Evolutionary conservation across 148 eudicot genomes (phyloP).

Genomic region (Vaccinium macrocarpon): DNA sequence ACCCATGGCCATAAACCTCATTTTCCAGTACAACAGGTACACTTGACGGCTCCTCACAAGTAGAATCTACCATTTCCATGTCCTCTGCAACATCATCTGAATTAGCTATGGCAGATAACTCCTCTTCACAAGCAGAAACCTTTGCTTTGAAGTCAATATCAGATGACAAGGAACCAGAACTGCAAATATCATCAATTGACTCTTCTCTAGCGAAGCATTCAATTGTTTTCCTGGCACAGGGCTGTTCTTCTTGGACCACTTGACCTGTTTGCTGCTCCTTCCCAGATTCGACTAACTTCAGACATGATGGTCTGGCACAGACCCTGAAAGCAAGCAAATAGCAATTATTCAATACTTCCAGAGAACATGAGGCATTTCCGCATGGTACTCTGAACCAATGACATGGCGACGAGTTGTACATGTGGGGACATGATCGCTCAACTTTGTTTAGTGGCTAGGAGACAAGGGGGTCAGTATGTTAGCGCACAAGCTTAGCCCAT

Average conservation of each 20-base stretch:
- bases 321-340: constrained; percentile 25
- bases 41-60: constrained; percentile 7
- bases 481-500: not conserved
- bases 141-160: constrained; percentile 2
- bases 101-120: constrained; percentile 11
- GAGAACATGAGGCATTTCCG: not conserved
- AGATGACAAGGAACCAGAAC: constrained; percentile 15
- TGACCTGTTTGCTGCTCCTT: constrained; percentile 18
- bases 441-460: not conserved
- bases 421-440: not conserved
- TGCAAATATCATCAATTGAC: not conserved
- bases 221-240: constrained; percentile 8
- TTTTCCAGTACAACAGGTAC: not conserved
- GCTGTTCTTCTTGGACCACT: constrained; percentile 19
- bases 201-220: constrained; percentile 15
- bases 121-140: constrained; percentile 16
- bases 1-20: constrained; percentile 12
- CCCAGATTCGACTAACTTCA: constrained; percentile 29
- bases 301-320: constrained; percentile 31
- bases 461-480: not conserved
- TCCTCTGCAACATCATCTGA: constrained; percentile 14
- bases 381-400: not conserved
- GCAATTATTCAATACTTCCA: not conserved
- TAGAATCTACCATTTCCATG: constrained; percentile 14
- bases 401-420: not conserved